These are phyloP conservation scores for Nyssa sinensis DNA, from an alignment of 148 eudicot genomes.

Conservation along the genomic window DNA sequence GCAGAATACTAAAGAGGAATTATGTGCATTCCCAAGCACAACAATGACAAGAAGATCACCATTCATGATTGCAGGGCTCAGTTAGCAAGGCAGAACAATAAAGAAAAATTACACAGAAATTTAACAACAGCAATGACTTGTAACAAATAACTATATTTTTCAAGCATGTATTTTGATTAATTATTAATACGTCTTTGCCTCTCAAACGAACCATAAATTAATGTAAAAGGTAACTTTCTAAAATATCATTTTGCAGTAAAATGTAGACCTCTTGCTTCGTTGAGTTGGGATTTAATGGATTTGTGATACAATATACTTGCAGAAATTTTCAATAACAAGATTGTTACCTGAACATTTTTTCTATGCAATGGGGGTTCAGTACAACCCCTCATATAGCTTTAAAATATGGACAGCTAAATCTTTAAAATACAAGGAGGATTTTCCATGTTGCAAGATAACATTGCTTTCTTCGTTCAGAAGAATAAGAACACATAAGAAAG, in stretches of 20 bases:
- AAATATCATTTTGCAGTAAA: not conserved
- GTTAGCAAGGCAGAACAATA: not conserved
- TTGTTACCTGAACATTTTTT: not conserved
- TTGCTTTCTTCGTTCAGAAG: not conserved
- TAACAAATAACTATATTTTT: not conserved
- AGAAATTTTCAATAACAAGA: not conserved
- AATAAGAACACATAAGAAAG: conserved; percentile 2
- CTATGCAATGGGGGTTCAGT: not conserved
- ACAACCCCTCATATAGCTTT: not conserved
- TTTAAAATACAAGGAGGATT: not conserved
- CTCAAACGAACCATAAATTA: not conserved
- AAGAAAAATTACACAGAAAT: not conserved
- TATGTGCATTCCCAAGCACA: too few relatives aligned
- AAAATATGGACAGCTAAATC: not conserved
- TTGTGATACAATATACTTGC: not conserved
- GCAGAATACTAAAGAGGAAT: not conserved
- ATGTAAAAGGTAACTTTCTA: not conserved
- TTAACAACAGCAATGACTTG: not conserved
- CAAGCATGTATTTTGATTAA: not conserved
- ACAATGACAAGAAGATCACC: too few relatives aligned
- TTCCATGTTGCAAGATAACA: not conserved
- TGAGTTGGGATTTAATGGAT: not conserved
- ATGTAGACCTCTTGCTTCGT: not conserved
- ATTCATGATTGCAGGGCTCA: too few relatives aligned
- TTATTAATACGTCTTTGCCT: not conserved